Evolutionary conservation across 768 basidiomycete genomes (phyloP).

Genomic region (Cystobasidium onofrii): DNA sequence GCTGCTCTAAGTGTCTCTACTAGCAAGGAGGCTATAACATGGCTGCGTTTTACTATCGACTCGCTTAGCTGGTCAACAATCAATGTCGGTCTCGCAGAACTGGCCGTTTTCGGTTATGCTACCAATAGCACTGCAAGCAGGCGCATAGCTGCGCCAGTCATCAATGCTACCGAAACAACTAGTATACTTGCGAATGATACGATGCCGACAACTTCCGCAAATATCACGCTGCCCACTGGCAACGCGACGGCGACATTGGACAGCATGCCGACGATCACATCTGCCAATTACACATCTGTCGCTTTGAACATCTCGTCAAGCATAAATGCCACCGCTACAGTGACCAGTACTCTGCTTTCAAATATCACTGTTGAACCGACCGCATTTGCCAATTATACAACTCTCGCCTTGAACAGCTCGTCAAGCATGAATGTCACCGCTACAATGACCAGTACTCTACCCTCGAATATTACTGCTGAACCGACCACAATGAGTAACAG

Average conservation of each 20-base stretch:
- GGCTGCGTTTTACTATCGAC: conserved; percentile 26
- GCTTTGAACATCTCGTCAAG: background rate
- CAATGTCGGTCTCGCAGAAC: conserved; percentile 34
- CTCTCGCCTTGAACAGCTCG: background rate
- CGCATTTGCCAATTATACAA: no score
- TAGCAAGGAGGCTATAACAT: conserved; percentile 14
- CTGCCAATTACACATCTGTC: background rate
- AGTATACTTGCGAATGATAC: background rate
- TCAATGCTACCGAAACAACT: background rate
- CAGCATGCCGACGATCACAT: background rate
- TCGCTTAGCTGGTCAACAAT: conserved; percentile 24
- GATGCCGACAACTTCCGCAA: background rate
- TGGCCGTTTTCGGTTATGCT: background rate
- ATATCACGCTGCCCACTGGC: background rate
- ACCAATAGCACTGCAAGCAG: background rate
- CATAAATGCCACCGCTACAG: no score
- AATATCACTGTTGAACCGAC: no score
- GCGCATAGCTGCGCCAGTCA: background rate
- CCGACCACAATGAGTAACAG: no score
- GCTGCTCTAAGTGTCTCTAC: conserved; percentile 31
- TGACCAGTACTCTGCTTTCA: no score
- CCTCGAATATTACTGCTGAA: no score
- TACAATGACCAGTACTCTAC: no score
- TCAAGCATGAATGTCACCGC: background rate
- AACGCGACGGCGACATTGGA: background rate